phyloP scores from a whole-genome alignment of 2,329 filamentous ascomycete species.

The Microcera coccophila region DNA sequence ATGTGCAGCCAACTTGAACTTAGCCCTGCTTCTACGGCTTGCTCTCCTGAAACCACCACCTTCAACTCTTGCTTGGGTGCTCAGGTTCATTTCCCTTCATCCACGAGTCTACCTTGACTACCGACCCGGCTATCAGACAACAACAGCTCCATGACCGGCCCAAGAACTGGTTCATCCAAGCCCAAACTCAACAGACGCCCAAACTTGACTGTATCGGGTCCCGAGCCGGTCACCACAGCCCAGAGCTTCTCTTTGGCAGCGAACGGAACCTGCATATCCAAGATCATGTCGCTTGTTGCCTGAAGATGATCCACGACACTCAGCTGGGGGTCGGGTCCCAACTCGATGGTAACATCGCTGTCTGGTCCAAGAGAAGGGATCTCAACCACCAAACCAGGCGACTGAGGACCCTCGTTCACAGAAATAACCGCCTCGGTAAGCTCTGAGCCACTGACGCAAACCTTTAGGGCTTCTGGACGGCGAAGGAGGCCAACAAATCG shows the following conservation, averaged over 20 bases:
- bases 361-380: slow-evolving; percentile 3
- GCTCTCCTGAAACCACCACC: background rate
- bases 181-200: slow-evolving; percentile 23
- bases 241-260: slow-evolving; percentile 25
- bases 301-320: slow-evolving; percentile 12
- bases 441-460: background rate
- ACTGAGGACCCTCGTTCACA: slow-evolving; percentile 12
- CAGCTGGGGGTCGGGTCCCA: slow-evolving; percentile 10
- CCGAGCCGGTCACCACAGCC: slow-evolving; percentile 14
- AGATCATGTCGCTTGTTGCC: slow-evolving; percentile 16
- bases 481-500: slow-evolving; percentile 12
- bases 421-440: slow-evolving; percentile 1
- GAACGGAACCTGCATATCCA: slow-evolving; percentile 28
- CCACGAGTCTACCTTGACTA: background rate
- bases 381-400: slow-evolving; percentile 12
- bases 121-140: slow-evolving; percentile 21
- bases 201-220: slow-evolving; percentile 17
- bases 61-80: background rate
- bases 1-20: background rate
- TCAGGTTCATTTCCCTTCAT: background rate
- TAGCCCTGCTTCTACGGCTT: background rate
- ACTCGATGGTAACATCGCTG: background rate
- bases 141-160: slow-evolving; percentile 26
- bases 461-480: slow-evolving; percentile 1
- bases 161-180: slow-evolving; percentile 21